A percentile compares a stretch with the other conserved stretches of the same genome.
Conservation (phyloP, 2,329 filamentous ascomycete species). For the Pseudogymnoascus sp. region DNA sequence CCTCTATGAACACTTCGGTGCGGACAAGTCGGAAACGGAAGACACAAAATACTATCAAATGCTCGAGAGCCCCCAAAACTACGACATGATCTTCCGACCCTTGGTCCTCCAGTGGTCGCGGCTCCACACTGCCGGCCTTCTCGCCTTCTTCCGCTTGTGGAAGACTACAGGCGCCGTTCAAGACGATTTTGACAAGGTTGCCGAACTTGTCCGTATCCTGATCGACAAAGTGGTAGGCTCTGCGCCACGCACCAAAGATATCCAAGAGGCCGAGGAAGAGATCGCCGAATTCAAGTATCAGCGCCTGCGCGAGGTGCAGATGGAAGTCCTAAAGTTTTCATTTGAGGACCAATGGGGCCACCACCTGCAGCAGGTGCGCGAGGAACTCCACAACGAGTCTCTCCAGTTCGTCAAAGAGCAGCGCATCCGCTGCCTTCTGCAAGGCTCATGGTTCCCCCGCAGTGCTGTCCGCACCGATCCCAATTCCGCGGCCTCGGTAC, state of each 20-base stretch:
- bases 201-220: conserved; percentile 82
- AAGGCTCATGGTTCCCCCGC: conserved; percentile 76
- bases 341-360: conserved; percentile 95
- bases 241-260: conserved; percentile 72
- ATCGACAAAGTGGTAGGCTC: conserved; percentile 83
- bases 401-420: conserved; percentile 97
- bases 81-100: conserved; percentile 81
- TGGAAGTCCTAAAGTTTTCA: conserved; percentile 82
- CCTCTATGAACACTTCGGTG: conserved; percentile 91
- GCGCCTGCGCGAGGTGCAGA: conserved; percentile 76
- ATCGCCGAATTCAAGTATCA: conserved; percentile 74
- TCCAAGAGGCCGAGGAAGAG: conserved; percentile 84
- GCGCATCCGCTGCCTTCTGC: conserved; percentile 78
- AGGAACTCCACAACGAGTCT: conserved; percentile 84
- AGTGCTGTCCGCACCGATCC: conserved; percentile 34
- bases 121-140: conserved; percentile 75
- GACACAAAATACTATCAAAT: conserved; percentile 70
- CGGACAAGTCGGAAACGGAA: conserved; percentile 74
- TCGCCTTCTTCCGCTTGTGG: conserved; percentile 88
- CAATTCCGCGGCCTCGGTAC: conserved; percentile 31
- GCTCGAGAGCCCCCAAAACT: conserved; percentile 66
- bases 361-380: conserved; percentile 81
- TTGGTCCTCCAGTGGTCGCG: conserved; percentile 88
- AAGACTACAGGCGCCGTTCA: conserved; percentile 76
- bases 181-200: conserved; percentile 90